phyloP scores from a whole-genome alignment of 495 filamentous ascomycete species.

The Daldinia childiae region DNA sequence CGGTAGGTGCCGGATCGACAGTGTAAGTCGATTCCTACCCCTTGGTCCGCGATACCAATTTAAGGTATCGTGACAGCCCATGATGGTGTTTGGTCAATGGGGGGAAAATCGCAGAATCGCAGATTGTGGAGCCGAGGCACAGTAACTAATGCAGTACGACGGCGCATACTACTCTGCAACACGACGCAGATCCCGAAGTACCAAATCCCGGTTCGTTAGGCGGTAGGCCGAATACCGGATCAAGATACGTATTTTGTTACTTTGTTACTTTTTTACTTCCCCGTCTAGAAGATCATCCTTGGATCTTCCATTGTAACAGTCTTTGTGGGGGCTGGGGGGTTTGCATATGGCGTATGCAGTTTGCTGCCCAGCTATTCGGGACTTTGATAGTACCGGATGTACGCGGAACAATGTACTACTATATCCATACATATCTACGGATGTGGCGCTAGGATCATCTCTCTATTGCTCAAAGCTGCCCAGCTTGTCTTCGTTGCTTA shows the following conservation, averaged over 20 bases:
- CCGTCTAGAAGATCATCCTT: conserved; percentile 25
- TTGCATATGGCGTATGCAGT: conserved; percentile 28
- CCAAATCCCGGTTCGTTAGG: conserved; percentile 44
- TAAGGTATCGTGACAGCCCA: neutral
- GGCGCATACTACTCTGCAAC: conserved; percentile 35
- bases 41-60: conserved; percentile 15
- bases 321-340: conserved; percentile 29
- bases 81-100: conserved; percentile 32
- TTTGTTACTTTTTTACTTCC: neutral
- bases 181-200: conserved; percentile 46
- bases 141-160: conserved; percentile 27
- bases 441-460: conserved; percentile 22
- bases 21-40: conserved; percentile 12
- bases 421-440: conserved; percentile 27
- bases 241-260: conserved; percentile 24
- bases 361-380: conserved; percentile 28
- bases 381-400: conserved; percentile 31
- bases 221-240: conserved; percentile 38
- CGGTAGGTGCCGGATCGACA: conserved; percentile 30
- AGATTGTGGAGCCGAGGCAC: conserved; percentile 34
- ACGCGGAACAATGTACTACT: conserved; percentile 15
- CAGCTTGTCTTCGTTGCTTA: conserved; percentile 23
- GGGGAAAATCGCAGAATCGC: conserved; percentile 4
- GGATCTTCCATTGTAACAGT: conserved; percentile 30
- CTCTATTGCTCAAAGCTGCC: conserved; percentile 19